These are phyloP conservation scores for Cardamine chenopodiifolia DNA, from an alignment of 345 rosid genomes.

Conservation along the genomic window DNA sequence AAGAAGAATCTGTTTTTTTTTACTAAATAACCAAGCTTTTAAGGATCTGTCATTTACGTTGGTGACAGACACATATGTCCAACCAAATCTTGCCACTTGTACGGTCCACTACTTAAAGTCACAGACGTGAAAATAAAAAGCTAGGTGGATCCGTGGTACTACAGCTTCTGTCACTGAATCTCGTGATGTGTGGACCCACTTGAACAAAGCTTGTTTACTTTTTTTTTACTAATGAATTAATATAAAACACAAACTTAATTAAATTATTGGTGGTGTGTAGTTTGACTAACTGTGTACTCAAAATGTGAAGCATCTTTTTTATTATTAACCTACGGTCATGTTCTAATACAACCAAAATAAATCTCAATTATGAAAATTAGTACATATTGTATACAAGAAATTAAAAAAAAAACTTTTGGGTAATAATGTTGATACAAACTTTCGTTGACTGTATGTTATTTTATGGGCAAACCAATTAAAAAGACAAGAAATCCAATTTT, in stretches of 20 bases:
- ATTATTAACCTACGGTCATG: neutral
- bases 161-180: constrained; percentile 38
- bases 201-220: neutral
- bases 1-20: constrained; percentile 21
- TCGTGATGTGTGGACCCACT: constrained; percentile 43
- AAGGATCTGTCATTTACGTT: constrained; percentile 41
- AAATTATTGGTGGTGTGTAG: neutral
- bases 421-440: neutral
- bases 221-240: neutral
- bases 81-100: constrained; percentile 20
- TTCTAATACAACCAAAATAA: constrained; percentile 15
- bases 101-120: constrained; percentile 19
- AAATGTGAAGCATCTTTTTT: constrained; percentile 5
- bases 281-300: neutral
- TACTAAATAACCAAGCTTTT: constrained; percentile 12
- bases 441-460: constrained; percentile 20
- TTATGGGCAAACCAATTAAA: neutral
- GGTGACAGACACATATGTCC: constrained; percentile 28
- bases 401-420: too few relatives aligned
- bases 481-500: constrained; percentile 20
- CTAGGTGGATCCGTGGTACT: constrained; percentile 43
- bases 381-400: neutral
- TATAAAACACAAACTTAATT: neutral
- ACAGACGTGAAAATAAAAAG: constrained; percentile 38
- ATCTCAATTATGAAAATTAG: constrained; percentile 1